These are phyloP conservation scores for Evernia prunastri DNA, from an alignment of 495 filamentous ascomycete species.

Conservation along the genomic window DNA sequence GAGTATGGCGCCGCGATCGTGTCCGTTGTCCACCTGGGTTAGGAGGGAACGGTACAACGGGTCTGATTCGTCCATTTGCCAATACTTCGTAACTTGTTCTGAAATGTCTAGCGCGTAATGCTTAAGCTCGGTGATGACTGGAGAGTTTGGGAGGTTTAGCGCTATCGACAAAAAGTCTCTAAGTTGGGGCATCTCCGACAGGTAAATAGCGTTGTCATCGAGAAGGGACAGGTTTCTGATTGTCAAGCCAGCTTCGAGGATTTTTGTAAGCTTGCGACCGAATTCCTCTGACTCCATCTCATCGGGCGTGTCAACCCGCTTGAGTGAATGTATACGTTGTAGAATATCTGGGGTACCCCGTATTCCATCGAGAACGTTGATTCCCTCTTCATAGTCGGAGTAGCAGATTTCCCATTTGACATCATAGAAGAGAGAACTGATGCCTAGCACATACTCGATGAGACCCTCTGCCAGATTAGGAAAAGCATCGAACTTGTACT, in stretches of 20 bases:
- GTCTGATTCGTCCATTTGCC: slow-evolving; percentile 49
- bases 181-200: slow-evolving; percentile 63
- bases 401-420: slow-evolving; percentile 77
- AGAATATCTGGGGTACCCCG: slow-evolving; percentile 72
- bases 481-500: slow-evolving; percentile 89
- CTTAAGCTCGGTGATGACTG: slow-evolving; percentile 76
- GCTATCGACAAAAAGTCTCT: slow-evolving; percentile 77
- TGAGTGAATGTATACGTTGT: slow-evolving; percentile 54
- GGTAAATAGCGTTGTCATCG: slow-evolving; percentile 76
- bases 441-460: slow-evolving; percentile 70
- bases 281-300: slow-evolving; percentile 69
- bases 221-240: slow-evolving; percentile 91
- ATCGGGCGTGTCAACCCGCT: slow-evolving; percentile 54
- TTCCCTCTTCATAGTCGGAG: slow-evolving; percentile 46
- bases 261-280: slow-evolving; percentile 59
- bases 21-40: slow-evolving; percentile 44
- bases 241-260: slow-evolving; percentile 82
- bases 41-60: slow-evolving; percentile 49
- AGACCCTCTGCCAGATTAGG: slow-evolving; percentile 84
- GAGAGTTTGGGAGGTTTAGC: slow-evolving; percentile 66
- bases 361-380: slow-evolving; percentile 61
- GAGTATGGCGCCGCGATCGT: slow-evolving; percentile 80
- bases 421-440: slow-evolving; percentile 68
- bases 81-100: slow-evolving; percentile 79
- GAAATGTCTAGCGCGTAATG: slow-evolving; percentile 90